phyloP scores from a whole-genome alignment of 2,329 filamentous ascomycete species.

The Zasmidium angulare region DNA sequence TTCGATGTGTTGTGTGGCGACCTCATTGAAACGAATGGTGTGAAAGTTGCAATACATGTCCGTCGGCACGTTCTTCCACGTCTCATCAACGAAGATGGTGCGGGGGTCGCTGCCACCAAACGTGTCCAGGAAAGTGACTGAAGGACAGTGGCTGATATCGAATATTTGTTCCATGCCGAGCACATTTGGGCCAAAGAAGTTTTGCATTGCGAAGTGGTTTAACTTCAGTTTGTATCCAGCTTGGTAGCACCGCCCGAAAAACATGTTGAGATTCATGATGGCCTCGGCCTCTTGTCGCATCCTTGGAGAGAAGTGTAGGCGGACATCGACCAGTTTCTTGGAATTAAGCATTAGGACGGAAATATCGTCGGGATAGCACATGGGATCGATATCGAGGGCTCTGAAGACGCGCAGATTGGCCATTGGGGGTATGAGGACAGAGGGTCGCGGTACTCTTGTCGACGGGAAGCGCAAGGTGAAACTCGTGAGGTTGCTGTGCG shows the following conservation, averaged over 20 bases:
- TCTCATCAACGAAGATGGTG: constrained; percentile 56
- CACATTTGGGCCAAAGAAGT: constrained; percentile 56
- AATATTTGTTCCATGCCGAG: constrained; percentile 48
- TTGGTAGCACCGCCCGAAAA: constrained; percentile 57
- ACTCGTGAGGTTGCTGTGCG: constrained; percentile 50
- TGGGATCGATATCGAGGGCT: constrained; percentile 60
- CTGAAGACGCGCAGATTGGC: constrained; percentile 55
- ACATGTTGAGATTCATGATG: constrained; percentile 53
- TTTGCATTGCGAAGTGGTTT: constrained; percentile 56
- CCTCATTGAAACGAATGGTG: constrained; percentile 26
- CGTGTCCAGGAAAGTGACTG: constrained; percentile 56
- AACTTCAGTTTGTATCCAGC: constrained; percentile 48
- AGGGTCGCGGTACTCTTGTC: constrained; percentile 57
- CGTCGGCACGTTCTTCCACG: constrained; percentile 44
- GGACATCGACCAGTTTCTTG: constrained; percentile 55
- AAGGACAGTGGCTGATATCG: constrained; percentile 43
- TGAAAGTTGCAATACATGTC: constrained; percentile 19
- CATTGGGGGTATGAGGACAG: constrained; percentile 56
- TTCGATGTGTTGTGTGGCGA: constrained; percentile 28
- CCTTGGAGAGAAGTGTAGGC: constrained; percentile 61
- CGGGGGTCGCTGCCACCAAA: constrained; percentile 47
- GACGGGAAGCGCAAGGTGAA: constrained; percentile 58
- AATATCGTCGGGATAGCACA: constrained; percentile 65
- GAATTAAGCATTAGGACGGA: constrained; percentile 56
- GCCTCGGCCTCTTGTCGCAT: constrained; percentile 61